Evolutionary conservation across 2,329 filamentous ascomycete species (phyloP).

Genomic region (Magnaporthiopsis incrustans): DNA sequence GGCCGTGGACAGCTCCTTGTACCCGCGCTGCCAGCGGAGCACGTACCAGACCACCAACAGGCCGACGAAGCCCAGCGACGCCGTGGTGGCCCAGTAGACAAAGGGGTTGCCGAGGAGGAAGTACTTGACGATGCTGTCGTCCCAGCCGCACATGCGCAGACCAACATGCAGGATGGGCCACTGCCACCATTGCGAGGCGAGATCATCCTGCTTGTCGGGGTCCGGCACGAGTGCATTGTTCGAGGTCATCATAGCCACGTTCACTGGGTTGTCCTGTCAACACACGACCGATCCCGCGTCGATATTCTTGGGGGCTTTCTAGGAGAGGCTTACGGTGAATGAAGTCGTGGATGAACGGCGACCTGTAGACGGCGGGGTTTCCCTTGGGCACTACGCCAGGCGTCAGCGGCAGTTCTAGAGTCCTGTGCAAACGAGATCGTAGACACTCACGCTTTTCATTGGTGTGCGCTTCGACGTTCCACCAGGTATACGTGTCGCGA

Average conservation of each 20-base stretch:
- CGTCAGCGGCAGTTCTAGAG: conserved; percentile 1
- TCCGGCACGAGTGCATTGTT: conserved; percentile 98
- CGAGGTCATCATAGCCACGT: conserved; percentile 99
- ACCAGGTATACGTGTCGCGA: conserved; percentile 90
- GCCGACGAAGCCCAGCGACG: conserved; percentile 64
- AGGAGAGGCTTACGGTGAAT: conserved; percentile 50
- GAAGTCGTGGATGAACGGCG: conserved; percentile 95
- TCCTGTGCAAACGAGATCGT: neutral
- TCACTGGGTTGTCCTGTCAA: conserved; percentile 38
- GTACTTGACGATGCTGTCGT: conserved; percentile 92
- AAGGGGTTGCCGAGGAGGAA: conserved; percentile 95
- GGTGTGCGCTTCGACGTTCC: conserved; percentile 93
- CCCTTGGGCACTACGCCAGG: conserved; percentile 63
- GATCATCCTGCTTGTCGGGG: conserved; percentile 96
- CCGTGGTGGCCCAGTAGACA: conserved; percentile 91
- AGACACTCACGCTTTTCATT: conserved; percentile 75
- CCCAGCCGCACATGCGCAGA: conserved; percentile 98
- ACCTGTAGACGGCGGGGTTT: conserved; percentile 88
- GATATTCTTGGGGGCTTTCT: neutral
- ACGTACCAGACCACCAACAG: conserved; percentile 75
- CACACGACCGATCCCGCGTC: neutral
- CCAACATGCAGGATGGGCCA: conserved; percentile 95
- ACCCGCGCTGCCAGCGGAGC: conserved; percentile 93
- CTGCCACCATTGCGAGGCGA: conserved; percentile 96
- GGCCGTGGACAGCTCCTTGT: conserved; percentile 65